A percentile compares a stretch with the other conserved stretches of the same genome.
Conservation (phyloP, 2,329 filamentous ascomycete species). For the Lecanicillium sp. region DNA sequence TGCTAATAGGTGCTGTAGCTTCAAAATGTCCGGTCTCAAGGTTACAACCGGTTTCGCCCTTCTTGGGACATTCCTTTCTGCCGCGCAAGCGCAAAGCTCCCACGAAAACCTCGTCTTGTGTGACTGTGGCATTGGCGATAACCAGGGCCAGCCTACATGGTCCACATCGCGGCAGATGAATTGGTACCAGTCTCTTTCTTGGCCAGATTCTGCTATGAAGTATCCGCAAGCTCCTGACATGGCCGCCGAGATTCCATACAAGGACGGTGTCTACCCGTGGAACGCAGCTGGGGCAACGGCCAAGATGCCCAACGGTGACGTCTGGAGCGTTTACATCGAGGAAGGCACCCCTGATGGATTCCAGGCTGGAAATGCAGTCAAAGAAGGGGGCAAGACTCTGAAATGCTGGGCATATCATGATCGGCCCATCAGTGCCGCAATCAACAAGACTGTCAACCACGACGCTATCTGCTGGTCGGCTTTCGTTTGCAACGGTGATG, state of each 20-base stretch:
- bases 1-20: too few species aligned
- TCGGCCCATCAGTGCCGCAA: slow-evolving; percentile 27
- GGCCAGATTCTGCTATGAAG: slow-evolving; percentile 24
- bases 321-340: slow-evolving; percentile 34
- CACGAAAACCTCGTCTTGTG: slow-evolving; percentile 31
- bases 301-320: slow-evolving; percentile 28
- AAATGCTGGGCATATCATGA: slow-evolving; percentile 35
- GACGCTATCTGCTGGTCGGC: slow-evolving; percentile 32
- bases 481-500: slow-evolving; percentile 32
- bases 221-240: slow-evolving; percentile 29
- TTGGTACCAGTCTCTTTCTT: slow-evolving; percentile 31
- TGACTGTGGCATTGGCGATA: slow-evolving; percentile 34
- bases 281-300: slow-evolving; percentile 27
- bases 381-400: slow-evolving; percentile 29
- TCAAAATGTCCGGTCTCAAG: slow-evolving; percentile 11
- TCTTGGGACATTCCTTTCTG: slow-evolving; percentile 5
- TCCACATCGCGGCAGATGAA: slow-evolving; percentile 37
- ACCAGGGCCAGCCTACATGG: slow-evolving; percentile 29
- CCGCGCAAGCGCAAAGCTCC: slow-evolving; percentile 16
- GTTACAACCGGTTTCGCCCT: slow-evolving; percentile 9
- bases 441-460: slow-evolving; percentile 29
- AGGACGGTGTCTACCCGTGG: slow-evolving; percentile 31
- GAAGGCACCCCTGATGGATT: slow-evolving; percentile 31
- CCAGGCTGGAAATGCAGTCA: slow-evolving; percentile 31
- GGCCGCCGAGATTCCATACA: slow-evolving; percentile 30